A percentile compares a stretch with the other conserved stretches of the same genome.
Conservation (phyloP, 306 rosid genomes). For the Gynostemma pentaphyllum region DNA sequence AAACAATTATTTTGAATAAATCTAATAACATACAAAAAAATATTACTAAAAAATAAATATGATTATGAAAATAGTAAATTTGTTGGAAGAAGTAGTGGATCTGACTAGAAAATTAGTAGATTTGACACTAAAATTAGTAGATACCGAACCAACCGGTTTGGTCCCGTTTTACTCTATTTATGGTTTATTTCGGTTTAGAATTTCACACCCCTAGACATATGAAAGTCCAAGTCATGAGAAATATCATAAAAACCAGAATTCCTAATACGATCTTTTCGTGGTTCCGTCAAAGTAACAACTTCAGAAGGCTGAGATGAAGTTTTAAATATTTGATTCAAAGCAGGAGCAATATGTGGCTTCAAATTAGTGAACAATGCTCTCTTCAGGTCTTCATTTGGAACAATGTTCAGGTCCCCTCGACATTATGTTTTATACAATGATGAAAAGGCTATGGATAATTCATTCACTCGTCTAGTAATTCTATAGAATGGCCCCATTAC, state of each 20-base stretch:
- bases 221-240: slow-evolving; percentile 52
- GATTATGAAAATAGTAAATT: too few species aligned
- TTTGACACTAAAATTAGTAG: too few species aligned
- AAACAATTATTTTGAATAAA: too few species aligned
- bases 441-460: slow-evolving; percentile 49
- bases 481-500: slow-evolving; percentile 57
- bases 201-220: too few species aligned
- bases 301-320: slow-evolving; percentile 40
- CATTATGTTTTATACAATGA: slow-evolving; percentile 48
- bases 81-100: too few species aligned
- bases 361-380: slow-evolving; percentile 41
- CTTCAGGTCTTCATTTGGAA: slow-evolving; percentile 56
- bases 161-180: too few species aligned
- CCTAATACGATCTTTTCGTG: slow-evolving; percentile 29
- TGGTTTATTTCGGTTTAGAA: too few species aligned
- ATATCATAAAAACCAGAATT: slow-evolving; percentile 34
- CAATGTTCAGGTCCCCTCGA: slow-evolving; percentile 42
- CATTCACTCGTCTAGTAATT: slow-evolving; percentile 62
- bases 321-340: slow-evolving; percentile 68
- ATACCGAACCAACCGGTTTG: too few species aligned
- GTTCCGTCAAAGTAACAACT: slow-evolving; percentile 30
- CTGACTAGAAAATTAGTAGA: too few species aligned
- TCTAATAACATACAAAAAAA: too few species aligned
- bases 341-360: slow-evolving; percentile 49
- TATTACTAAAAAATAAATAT: too few species aligned